phyloP scores from a whole-genome alignment of 2,329 filamentous ascomycete species.

The Tricladium varicosporioides region DNA sequence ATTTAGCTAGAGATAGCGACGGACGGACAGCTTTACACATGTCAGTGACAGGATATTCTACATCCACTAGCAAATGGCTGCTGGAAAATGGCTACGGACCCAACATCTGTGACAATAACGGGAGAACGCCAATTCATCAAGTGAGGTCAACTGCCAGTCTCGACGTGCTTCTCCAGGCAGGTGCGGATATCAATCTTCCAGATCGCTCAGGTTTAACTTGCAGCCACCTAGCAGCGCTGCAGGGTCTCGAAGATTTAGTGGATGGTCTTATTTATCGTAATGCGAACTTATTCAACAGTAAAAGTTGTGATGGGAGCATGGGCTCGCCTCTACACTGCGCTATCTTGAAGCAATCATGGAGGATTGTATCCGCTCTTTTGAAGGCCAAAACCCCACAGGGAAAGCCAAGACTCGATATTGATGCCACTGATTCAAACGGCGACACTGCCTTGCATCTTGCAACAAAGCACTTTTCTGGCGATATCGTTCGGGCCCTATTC shows the following conservation, averaged over 20 bases:
- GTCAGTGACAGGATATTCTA: not conserved
- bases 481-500: not conserved
- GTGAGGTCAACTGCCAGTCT: not conserved
- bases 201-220: not conserved
- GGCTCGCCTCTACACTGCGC: not conserved
- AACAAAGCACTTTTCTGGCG: not conserved
- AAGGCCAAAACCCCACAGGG: not conserved
- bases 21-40: not conserved
- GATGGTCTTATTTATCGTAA: not conserved
- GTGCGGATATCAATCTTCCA: not conserved
- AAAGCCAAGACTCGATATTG: not conserved
- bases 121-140: not conserved
- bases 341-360: not conserved
- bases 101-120: not conserved
- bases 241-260: not conserved
- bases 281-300: not conserved
- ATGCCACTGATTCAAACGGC: not conserved
- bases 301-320: not conserved
- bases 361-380: not conserved
- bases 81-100: not conserved
- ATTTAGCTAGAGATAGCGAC: not conserved
- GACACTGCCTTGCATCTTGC: not conserved
- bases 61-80: not conserved
- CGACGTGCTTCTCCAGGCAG: not conserved
- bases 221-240: not conserved